These are phyloP conservation scores for Neoarthrinium moseri DNA, from an alignment of 2,329 filamentous ascomycete genomes.

Conservation along the genomic window DNA sequence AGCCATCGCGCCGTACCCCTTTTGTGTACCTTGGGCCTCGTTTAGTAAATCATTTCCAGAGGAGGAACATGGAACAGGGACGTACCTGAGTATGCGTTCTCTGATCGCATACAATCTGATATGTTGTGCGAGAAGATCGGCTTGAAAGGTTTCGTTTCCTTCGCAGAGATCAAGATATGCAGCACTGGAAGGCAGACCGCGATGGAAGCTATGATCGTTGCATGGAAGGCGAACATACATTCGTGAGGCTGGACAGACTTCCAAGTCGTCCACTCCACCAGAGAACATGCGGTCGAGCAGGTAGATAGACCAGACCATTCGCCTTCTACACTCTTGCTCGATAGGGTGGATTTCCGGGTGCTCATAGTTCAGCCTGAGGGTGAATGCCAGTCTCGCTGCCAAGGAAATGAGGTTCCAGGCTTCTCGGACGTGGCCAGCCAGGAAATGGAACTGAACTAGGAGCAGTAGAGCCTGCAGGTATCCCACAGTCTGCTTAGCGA, in stretches of 20 bases:
- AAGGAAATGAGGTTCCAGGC: slow-evolving; percentile 22
- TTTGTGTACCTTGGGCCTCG: slow-evolving; percentile 15
- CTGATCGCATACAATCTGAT: slow-evolving; percentile 20
- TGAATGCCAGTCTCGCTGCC: slow-evolving; percentile 23
- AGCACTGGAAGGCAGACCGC: slow-evolving; percentile 17
- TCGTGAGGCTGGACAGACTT: slow-evolving; percentile 20
- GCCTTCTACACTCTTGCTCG: slow-evolving; percentile 20
- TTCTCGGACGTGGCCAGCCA: slow-evolving; percentile 8
- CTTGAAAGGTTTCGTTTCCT: neutral
- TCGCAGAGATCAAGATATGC: slow-evolving; percentile 11
- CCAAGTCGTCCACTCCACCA: slow-evolving; percentile 26
- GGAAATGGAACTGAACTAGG: slow-evolving; percentile 16
- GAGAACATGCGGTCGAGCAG: slow-evolving; percentile 21
- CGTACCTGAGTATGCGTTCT: slow-evolving; percentile 18
- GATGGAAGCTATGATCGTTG: slow-evolving; percentile 23
- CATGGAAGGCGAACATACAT: slow-evolving; percentile 24
- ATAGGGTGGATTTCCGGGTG: slow-evolving; percentile 14
- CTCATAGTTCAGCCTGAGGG: slow-evolving; percentile 25
- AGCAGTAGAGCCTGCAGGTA: slow-evolving; percentile 22
- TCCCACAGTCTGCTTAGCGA: slow-evolving; percentile 13
- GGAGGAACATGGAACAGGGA: too few relatives aligned
- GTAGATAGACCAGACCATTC: slow-evolving; percentile 26
- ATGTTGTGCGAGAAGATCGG: slow-evolving; percentile 18
- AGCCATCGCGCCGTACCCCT: neutral
- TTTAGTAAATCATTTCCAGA: too few relatives aligned